Conservation (phyloP, 2,329 filamentous ascomycete species). For the Colletotrichum limetticola region DNA sequence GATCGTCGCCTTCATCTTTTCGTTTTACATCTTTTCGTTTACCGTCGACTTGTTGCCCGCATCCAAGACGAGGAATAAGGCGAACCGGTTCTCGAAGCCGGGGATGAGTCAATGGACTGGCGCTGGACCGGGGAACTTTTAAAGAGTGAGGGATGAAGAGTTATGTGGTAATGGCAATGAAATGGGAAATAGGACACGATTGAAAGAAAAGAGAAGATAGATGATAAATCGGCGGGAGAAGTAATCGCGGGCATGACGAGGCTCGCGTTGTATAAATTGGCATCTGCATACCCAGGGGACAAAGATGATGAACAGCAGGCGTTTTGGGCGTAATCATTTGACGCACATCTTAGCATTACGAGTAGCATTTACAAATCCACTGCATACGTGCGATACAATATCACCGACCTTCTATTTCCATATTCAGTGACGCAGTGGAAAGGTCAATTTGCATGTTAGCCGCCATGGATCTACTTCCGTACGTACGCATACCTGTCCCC, state of each 20-base stretch:
- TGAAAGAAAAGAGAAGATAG: background rate
- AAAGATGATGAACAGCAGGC: background rate
- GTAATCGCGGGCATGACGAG: background rate
- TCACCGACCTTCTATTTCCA: background rate
- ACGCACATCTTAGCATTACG: too few relatives aligned
- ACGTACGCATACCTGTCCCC: background rate
- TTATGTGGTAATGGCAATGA: background rate
- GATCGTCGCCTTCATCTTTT: slow-evolving; percentile 84
- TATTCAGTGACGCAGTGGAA: background rate
- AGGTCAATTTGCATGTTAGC: too few relatives aligned
- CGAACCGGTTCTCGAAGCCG: slow-evolving; percentile 29
- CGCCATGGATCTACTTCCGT: background rate
- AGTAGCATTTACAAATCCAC: background rate
- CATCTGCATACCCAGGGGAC: slow-evolving; percentile 1
- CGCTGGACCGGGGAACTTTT: slow-evolving; percentile 2
- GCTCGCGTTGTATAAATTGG: background rate
- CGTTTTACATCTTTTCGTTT: slow-evolving; percentile 89
- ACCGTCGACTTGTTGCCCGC: slow-evolving; percentile 88
- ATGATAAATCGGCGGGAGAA: background rate
- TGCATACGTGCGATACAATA: background rate
- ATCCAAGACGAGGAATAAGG: slow-evolving; percentile 64
- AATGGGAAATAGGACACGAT: background rate
- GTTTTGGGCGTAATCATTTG: slow-evolving; percentile 17
- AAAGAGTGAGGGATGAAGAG: background rate
- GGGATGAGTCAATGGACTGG: slow-evolving; percentile 13